phyloP scores from a whole-genome alignment of 2,329 filamentous ascomycete species.

The Penicillium sp. region DNA sequence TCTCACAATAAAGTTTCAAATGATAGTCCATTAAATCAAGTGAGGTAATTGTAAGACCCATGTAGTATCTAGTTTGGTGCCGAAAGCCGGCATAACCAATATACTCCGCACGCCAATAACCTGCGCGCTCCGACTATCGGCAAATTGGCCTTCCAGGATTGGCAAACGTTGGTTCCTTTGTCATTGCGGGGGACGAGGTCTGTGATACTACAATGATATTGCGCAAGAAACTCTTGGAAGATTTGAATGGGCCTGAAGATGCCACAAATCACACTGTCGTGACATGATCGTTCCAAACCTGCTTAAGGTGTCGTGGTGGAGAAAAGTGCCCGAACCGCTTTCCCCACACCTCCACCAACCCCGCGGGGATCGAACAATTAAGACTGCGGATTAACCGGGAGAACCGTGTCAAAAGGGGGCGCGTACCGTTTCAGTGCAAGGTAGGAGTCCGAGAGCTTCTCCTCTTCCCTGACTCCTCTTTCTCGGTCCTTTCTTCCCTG shows the following conservation, averaged over 20 bases:
- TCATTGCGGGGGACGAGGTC: not conserved
- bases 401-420: not conserved
- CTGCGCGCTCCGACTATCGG: not conserved
- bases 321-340: not conserved
- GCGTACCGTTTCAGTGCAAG: conserved; percentile 6
- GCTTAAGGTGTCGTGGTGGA: not conserved
- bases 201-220: not conserved
- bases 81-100: not conserved
- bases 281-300: not conserved
- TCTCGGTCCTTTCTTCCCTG: conserved; percentile 1
- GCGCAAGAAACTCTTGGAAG: not conserved
- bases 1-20: no score
- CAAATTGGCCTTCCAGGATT: not conserved
- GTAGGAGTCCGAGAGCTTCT: conserved; percentile 3
- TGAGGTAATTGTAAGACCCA: not conserved
- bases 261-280: not conserved
- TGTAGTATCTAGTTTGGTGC: not conserved
- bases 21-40: no score
- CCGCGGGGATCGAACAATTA: not conserved
- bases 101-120: not conserved
- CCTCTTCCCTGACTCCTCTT: conserved; percentile 2
- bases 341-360: conserved; percentile 2
- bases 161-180: not conserved
- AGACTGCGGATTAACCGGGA: conserved; percentile 1
- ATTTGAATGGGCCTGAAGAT: not conserved